These are phyloP conservation scores for Arachnopeziza araneosa DNA, from an alignment of 2,329 filamentous ascomycete species.

Conservation along the genomic window DNA sequence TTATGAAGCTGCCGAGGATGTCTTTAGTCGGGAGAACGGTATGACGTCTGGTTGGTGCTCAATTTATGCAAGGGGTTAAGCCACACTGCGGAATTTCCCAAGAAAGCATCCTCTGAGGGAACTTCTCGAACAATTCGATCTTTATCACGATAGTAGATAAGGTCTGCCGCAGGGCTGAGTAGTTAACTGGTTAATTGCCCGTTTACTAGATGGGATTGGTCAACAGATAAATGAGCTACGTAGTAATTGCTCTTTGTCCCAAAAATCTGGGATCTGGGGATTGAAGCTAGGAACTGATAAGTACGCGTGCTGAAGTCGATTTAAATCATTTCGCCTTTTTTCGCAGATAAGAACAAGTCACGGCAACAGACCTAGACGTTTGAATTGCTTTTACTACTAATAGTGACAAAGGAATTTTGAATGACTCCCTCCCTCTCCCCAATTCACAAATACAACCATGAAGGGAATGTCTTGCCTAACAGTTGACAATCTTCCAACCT, in stretches of 20 bases:
- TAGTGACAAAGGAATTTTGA: conserved; percentile 19
- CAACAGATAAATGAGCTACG: background rate
- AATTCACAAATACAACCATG: background rate
- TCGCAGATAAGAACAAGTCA: background rate
- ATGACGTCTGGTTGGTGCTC: background rate
- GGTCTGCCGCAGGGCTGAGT: background rate
- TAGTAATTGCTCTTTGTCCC: background rate
- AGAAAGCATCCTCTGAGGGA: background rate
- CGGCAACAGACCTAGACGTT: background rate
- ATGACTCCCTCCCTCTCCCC: conserved; percentile 4
- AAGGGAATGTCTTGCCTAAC: background rate
- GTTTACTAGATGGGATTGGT: background rate
- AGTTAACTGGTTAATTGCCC: background rate
- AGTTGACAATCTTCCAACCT: background rate
- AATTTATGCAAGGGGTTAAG: background rate
- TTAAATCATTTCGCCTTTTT: background rate
- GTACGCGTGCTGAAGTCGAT: background rate
- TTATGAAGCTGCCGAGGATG: background rate
- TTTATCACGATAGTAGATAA: background rate
- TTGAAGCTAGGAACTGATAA: background rate
- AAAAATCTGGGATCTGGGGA: background rate
- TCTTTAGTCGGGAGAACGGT: background rate
- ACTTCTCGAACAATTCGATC: background rate
- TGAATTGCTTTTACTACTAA: conserved; percentile 2
- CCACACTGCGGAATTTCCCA: background rate